These are phyloP conservation scores for Salmacisia buchloeana DNA, from an alignment of 1,284 basidiomycete genomes.

Conservation along the genomic window DNA sequence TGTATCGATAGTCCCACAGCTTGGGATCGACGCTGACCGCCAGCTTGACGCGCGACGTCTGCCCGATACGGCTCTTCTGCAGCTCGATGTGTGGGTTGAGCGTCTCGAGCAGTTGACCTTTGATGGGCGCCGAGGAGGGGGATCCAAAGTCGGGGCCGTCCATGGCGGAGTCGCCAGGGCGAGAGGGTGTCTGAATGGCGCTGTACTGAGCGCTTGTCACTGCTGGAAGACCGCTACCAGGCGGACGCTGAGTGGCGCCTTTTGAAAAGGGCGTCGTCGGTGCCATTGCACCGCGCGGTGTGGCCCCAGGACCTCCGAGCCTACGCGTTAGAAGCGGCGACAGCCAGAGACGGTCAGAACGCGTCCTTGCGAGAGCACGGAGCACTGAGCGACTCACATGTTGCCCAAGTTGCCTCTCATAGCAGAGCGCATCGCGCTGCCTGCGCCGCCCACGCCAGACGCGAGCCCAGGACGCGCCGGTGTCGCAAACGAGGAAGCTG, in stretches of 20 bases:
- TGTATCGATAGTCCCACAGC: constrained; percentile 47
- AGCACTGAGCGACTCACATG: neutral
- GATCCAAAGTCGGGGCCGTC: neutral
- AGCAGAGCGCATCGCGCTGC: constrained; percentile 10
- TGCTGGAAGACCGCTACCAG: neutral
- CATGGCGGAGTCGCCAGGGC: constrained; percentile 11
- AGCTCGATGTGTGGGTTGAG: constrained; percentile 26
- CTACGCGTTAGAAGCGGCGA: too few species aligned
- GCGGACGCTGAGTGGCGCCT: neutral
- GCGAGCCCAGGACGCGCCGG: constrained; percentile 9
- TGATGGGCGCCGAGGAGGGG: neutral
- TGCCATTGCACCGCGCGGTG: constrained; percentile 13
- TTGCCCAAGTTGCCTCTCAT: constrained; percentile 14
- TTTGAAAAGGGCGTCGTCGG: constrained; percentile 12
- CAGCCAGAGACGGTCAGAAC: neutral
- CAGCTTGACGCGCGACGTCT: constrained; percentile 28
- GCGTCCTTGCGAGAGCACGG: constrained; percentile 10
- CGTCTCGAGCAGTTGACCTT: constrained; percentile 25
- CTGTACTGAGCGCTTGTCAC: constrained; percentile 12
- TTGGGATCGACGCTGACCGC: constrained; percentile 42
- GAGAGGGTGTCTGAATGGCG: constrained; percentile 21
- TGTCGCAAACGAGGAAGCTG: constrained; percentile 18
- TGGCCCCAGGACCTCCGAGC: neutral
- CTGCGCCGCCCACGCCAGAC: constrained; percentile 4
- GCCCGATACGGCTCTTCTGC: neutral